phyloP scores from a whole-genome alignment of 2,329 filamentous ascomycete species.

The Aspergillus tanneri region DNA sequence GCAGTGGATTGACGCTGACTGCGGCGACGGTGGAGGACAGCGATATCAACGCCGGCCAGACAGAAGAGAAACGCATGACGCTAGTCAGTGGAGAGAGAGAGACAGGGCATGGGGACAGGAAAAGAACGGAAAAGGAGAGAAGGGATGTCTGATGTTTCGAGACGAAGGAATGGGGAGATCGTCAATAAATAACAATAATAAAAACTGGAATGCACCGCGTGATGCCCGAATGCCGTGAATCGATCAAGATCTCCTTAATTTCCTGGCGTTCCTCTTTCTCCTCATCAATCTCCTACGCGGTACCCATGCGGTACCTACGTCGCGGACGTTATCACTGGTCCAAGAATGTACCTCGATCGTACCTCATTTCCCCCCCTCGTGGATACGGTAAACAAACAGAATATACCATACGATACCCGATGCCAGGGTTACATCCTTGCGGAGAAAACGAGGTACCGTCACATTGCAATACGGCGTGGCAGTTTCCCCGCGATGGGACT shows the following conservation, averaged over 20 bases:
- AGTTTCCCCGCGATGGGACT: neutral
- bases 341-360: too few relatives aligned
- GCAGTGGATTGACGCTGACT: slow-evolving; percentile 55
- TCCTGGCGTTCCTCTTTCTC: too few relatives aligned
- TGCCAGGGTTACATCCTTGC: neutral
- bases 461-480: neutral
- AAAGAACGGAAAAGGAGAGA: neutral
- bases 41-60: slow-evolving; percentile 31
- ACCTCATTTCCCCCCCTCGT: neutral
- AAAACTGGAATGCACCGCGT: neutral
- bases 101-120: neutral
- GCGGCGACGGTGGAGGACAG: slow-evolving; percentile 42
- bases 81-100: neutral
- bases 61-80: slow-evolving; percentile 29
- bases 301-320: too few relatives aligned
- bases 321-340: too few relatives aligned
- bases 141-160: too few relatives aligned
- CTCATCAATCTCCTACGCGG: too few relatives aligned
- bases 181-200: neutral
- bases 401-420: too few relatives aligned
- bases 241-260: too few relatives aligned
- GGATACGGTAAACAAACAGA: too few relatives aligned
- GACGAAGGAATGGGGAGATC: too few relatives aligned
- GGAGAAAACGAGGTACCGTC: neutral
- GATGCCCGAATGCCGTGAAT: too few relatives aligned